Conservation (phyloP, 768 basidiomycete genomes). For the Strobilomyces confusus region DNA sequence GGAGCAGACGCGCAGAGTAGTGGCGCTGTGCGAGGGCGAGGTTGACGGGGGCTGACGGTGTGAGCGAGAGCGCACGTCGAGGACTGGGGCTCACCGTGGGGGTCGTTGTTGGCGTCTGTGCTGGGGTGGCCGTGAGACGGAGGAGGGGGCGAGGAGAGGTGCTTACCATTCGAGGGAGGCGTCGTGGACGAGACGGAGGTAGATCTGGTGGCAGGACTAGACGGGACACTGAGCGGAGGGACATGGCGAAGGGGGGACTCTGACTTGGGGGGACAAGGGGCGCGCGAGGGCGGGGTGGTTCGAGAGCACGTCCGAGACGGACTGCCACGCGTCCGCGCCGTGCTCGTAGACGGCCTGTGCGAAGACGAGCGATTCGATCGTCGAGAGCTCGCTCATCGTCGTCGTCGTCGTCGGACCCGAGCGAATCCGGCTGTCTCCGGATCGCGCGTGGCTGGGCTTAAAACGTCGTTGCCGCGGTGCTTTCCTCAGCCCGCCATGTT, state of each 20-base stretch:
- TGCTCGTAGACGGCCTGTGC: slow-evolving; percentile 85
- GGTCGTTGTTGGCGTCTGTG: slow-evolving; percentile 48
- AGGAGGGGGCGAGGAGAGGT: neutral
- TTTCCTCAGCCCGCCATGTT: slow-evolving; percentile 36
- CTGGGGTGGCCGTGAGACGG: slow-evolving; percentile 13
- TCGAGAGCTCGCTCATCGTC: slow-evolving; percentile 24
- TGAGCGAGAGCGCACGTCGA: slow-evolving; percentile 6
- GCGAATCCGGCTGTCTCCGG: slow-evolving; percentile 22
- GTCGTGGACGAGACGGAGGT: slow-evolving; percentile 64
- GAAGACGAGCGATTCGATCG: slow-evolving; percentile 72
- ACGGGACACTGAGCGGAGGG: slow-evolving; percentile 19
- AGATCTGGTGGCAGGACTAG: slow-evolving; percentile 67
- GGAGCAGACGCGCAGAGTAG: slow-evolving; percentile 64
- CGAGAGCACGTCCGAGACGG: slow-evolving; percentile 60
- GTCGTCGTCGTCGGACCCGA: slow-evolving; percentile 12
- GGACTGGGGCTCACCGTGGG: slow-evolving; percentile 43
- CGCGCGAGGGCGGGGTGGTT: slow-evolving; percentile 67
- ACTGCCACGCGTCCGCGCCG: slow-evolving; percentile 65
- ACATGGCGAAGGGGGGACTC: slow-evolving; percentile 17
- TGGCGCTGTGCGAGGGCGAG: slow-evolving; percentile 70
- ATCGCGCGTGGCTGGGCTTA: neutral
- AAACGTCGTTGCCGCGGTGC: slow-evolving; percentile 8
- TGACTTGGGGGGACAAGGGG: slow-evolving; percentile 68
- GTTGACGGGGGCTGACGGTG: slow-evolving; percentile 53
- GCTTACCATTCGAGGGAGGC: slow-evolving; percentile 62